phyloP scores from a whole-genome alignment of 768 basidiomycete genomes.

The Leccinellum luteum region DNA sequence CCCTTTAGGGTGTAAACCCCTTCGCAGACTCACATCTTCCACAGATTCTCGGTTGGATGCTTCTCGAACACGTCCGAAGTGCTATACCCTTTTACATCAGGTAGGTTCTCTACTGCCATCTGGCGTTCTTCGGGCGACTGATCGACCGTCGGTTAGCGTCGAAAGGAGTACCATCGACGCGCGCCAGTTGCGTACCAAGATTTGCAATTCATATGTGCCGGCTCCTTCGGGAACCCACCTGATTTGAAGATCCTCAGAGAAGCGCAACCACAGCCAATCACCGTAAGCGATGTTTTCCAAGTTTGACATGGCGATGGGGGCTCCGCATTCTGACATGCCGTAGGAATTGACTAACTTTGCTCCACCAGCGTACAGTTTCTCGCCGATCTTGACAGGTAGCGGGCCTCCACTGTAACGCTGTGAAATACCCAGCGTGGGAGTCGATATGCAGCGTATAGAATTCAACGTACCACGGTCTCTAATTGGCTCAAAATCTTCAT shows the following conservation, averaged over 20 bases:
- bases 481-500: conserved; percentile 27
- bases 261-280: conserved; percentile 38
- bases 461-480: conserved; percentile 27
- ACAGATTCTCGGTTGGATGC: conserved; percentile 43
- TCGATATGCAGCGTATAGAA: neutral
- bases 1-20: too few relatives aligned
- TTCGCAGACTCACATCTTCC: conserved; percentile 28
- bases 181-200: conserved; percentile 29
- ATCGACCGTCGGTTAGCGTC: neutral
- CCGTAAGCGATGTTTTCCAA: conserved; percentile 14
- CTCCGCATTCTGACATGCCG: conserved; percentile 34
- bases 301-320: neutral
- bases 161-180: neutral
- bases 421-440: neutral
- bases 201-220: conserved; percentile 36
- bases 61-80: conserved; percentile 43
- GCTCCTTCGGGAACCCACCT: conserved; percentile 34
- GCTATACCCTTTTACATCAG: conserved; percentile 41
- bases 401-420: conserved; percentile 41
- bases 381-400: conserved; percentile 34
- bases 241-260: conserved; percentile 18
- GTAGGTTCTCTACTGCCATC: conserved; percentile 32
- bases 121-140: neutral
- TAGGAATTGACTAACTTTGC: conserved; percentile 34
- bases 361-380: conserved; percentile 33